phyloP scores from a whole-genome alignment of 2,329 filamentous ascomycete genomes.

The Tolypocladium capitatum region DNA sequence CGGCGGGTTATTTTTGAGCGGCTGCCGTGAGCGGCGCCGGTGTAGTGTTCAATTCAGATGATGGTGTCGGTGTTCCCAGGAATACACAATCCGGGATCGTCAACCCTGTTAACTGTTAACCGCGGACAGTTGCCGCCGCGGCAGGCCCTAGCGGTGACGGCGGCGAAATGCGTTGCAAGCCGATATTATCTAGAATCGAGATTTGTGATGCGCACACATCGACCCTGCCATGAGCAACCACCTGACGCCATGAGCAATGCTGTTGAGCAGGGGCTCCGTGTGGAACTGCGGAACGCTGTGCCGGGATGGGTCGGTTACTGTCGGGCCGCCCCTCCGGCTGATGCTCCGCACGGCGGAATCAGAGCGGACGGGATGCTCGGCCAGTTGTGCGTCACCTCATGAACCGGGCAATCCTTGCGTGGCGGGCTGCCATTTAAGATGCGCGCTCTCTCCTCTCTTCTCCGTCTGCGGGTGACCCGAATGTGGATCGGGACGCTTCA shows the following conservation, averaged over 20 bases:
- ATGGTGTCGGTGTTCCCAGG: not conserved
- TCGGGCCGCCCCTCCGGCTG: slow-evolving; percentile 11
- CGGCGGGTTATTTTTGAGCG: slow-evolving; percentile 16
- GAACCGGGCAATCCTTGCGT: not conserved
- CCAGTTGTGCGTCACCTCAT: not conserved
- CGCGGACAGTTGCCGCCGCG: not conserved
- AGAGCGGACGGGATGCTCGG: not conserved
- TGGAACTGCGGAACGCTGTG: slow-evolving; percentile 13
- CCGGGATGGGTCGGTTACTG: slow-evolving; percentile 12
- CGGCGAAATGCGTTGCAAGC: not conserved
- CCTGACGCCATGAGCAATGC: too few species aligned
- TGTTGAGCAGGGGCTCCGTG: too few species aligned
- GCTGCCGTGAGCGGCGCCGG: slow-evolving; percentile 13
- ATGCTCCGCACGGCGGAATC: slow-evolving; percentile 11
- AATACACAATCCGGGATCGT: not conserved
- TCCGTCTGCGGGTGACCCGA: not conserved
- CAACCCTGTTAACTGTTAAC: not conserved
- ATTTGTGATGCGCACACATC: not conserved
- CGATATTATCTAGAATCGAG: not conserved
- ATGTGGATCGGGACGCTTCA: not conserved
- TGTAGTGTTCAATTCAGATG: slow-evolving; percentile 6
- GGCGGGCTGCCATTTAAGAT: not conserved
- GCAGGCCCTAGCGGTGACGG: not conserved
- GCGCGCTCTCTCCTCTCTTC: not conserved
- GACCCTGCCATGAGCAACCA: too few species aligned